Evolutionary conservation across 139 green algal genomes (phyloP), one percentile per base, ranked within the genome.

Genomic region (Closterium sp.): DNA sequence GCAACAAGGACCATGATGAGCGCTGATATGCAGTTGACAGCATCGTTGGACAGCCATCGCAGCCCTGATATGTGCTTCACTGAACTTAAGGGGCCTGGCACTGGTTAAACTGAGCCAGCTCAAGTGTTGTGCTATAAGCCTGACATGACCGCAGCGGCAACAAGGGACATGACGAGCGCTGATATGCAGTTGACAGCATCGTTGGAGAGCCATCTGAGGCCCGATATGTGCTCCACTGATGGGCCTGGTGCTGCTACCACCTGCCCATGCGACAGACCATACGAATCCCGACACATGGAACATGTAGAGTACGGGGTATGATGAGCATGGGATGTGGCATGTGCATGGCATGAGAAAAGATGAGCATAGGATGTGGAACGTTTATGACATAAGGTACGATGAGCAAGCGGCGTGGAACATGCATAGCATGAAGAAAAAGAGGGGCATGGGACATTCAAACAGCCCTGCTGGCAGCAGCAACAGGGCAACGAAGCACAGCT

Each of bases 201-300:
- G 93, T 96, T 96, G 93, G 88, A n/a, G 70, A 95, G 87, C 96
- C 94, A 28, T 27, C 90, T 34, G 27, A 92, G 34, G 30, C 94
- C 94, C 30, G 31, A 91, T 31, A 95, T 97, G 50, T 92, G 94
- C 29, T 85, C 88, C 42, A 98, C 96, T 1, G 45, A 88, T 9
- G 95, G 95, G 13, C 96, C 97, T 0, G 96, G 95, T 34, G 86
- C 89, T 70, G 45, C 86, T 0, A 96, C 97, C 38, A 90, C 88
- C 88, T 90, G 88, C 85, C 28, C 17, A 28, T 29, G 85, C 21
- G 85, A 79, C 17, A 27, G 10, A 87, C 85, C n/a, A 31, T 9
- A 9, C 1, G 38, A 50, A 50, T 50, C 2, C 9, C 5, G 4
- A 45, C 38, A 45, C n/a, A 87, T 24, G 27, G n/a, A 0, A 87